phyloP scores from a whole-genome alignment of 1,284 basidiomycete species.

The Papiliotrema nemorosa region DNA sequence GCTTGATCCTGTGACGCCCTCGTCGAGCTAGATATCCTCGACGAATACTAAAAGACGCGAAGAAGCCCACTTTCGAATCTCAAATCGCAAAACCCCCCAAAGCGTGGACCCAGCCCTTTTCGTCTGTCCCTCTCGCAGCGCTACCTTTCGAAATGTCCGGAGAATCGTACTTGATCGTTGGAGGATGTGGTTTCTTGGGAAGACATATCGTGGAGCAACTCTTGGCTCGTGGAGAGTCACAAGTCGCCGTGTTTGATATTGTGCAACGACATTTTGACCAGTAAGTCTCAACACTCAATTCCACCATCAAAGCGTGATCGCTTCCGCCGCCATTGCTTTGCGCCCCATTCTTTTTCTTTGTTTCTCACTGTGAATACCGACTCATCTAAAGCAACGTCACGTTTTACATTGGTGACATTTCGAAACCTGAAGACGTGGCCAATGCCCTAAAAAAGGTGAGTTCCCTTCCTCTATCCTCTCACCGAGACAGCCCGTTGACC shows the following conservation, averaged over 20 bases:
- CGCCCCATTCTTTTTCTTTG: neutral
- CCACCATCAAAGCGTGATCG: neutral
- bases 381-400: constrained; percentile 60
- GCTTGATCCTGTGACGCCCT: too few species aligned
- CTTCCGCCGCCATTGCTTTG: neutral
- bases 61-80: too few species aligned
- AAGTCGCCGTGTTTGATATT: constrained; percentile 80
- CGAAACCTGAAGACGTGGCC: constrained; percentile 66
- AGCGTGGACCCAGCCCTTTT: too few species aligned
- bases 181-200: constrained; percentile 88
- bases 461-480: constrained; percentile 9
- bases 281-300: constrained; percentile 26
- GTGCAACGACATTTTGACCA: constrained; percentile 74
- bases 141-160: neutral
- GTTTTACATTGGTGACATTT: constrained; percentile 83
- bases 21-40: too few species aligned
- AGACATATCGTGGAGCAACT: constrained; percentile 83
- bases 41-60: too few species aligned
- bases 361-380: neutral
- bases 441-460: constrained; percentile 69
- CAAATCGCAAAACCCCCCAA: too few species aligned
- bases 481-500: neutral
- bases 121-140: too few species aligned
- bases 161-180: constrained; percentile 65
- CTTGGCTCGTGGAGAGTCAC: constrained; percentile 66